Conservation (phyloP, 2,329 filamentous ascomycete species). For the Cordyceps farinosa region DNA sequence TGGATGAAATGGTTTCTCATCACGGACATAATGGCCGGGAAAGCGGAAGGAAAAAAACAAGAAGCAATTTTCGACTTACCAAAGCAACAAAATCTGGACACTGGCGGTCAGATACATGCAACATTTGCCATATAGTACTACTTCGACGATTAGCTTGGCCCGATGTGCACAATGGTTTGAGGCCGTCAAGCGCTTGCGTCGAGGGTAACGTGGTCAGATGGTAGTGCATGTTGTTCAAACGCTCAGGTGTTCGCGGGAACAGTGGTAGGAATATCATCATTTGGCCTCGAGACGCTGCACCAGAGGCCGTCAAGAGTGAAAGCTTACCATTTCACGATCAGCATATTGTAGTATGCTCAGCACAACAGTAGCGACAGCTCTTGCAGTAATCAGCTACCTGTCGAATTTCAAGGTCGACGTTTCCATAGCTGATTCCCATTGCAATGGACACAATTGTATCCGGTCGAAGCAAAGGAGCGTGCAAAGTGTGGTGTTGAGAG, state of each 20-base stretch:
- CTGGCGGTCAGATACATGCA: background rate
- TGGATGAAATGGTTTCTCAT: slow-evolving; percentile 63
- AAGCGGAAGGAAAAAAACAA: background rate
- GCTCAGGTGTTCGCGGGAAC: slow-evolving; percentile 61
- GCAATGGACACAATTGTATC: no score
- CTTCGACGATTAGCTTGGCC: slow-evolving; percentile 4
- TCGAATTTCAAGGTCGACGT: background rate
- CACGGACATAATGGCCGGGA: slow-evolving; percentile 40
- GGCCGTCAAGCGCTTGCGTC: slow-evolving; percentile 8
- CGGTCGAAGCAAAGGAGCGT: background rate
- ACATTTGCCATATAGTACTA: background rate
- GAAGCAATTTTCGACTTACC: slow-evolving; percentile 6
- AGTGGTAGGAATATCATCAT: slow-evolving; percentile 58
- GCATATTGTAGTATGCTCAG: background rate
- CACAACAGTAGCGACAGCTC: background rate
- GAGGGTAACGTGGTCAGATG: slow-evolving; percentile 52
- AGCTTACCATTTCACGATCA: slow-evolving; percentile 7
- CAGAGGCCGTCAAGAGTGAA: slow-evolving; percentile 15
- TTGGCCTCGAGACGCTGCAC: slow-evolving; percentile 18
- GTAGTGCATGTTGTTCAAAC: slow-evolving; percentile 71
- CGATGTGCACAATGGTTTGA: background rate
- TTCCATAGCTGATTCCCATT: background rate
- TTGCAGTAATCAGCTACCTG: background rate
- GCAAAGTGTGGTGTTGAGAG: background rate
- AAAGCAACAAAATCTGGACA: background rate